Evolutionary conservation across 164 flowering plant species (phyloP).

Genomic region (Magnolia changhungtana): DNA sequence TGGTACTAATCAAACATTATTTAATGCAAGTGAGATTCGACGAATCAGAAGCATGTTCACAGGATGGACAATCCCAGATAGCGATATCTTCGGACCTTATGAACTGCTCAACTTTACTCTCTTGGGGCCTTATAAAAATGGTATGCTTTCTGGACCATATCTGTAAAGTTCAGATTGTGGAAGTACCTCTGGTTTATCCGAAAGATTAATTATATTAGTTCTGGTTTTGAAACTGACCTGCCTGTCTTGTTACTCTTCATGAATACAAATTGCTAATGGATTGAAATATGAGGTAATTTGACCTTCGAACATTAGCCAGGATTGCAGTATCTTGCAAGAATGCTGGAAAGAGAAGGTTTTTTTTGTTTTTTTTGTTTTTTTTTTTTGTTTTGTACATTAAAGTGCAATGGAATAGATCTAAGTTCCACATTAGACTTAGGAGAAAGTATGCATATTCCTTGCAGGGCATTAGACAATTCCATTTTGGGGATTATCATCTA

Average conservation of each 20-base stretch:
- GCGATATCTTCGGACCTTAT: constrained; percentile 70
- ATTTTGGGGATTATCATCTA: no score
- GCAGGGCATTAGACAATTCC: no score
- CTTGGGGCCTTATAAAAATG: constrained; percentile 45
- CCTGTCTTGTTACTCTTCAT: background rate
- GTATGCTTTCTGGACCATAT: constrained; percentile 29
- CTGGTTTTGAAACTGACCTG: background rate
- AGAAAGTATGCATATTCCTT: no score
- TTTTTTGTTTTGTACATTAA: background rate
- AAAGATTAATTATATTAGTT: background rate
- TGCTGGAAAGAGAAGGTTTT: background rate
- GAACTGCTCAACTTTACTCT: constrained; percentile 79
- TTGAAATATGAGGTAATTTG: background rate
- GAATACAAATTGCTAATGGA: background rate
- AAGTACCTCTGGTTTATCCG: background rate
- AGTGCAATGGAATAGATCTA: background rate
- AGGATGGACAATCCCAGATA: constrained; percentile 43
- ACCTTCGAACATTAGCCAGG: background rate
- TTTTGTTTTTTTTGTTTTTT: no score
- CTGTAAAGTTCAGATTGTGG: background rate
- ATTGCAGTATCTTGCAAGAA: background rate
- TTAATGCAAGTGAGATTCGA: constrained; percentile 54
- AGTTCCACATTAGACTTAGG: background rate
- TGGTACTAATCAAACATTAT: constrained; percentile 21
- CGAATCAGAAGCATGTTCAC: constrained; percentile 41